Base-by-base conservation (phyloP, 495 filamentous ascomycete genomes). In the Aspergillus bridgeri region DNA sequence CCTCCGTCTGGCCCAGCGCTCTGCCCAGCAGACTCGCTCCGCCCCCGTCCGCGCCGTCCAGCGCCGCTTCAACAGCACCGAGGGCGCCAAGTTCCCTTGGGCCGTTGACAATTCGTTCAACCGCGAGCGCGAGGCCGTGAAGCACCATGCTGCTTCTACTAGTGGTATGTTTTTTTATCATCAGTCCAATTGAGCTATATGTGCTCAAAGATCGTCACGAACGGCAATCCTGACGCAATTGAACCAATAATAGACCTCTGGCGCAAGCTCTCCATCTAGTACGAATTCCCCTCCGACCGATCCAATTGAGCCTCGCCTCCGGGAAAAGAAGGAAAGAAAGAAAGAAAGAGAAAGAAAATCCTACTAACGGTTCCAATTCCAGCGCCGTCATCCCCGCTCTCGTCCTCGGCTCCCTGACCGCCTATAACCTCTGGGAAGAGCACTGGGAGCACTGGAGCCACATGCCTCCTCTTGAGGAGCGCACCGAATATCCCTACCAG, bases 361-460 rank as follows among this genome's bases (percentile, higher is more conserved):
- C n/a, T n/a, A n/a, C n/a, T n/a, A n/a, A n/a, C n/a, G n/a, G n/a
- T n/a, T n/a, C n/a, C n/a, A n/a, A n/a, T 2, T 49, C 58, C 64
- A 95, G 91, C 68, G 82, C 75, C 65, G 78, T 87, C 43, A 75
- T 87, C 62, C 90, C 91, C 50, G 74, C 70, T 72, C 78, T 97
- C 57, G 77, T 89, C 60, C 73, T 90, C 61, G 84, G 87, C 46
- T 71, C 78, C 56, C 64, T 84, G 66, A 97, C 96, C 74, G 90
- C 93, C 66, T 94, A 90, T 70, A 85, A 82, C 71, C 85, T 94
- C 57, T 97, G 91, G 91, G 83, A 81, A 58, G 90, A 95, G 84
- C 92, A 97, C 76, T 96, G 91, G 92, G 89, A 94, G 78, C 92
- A 97, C 79, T 91, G 87, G 89, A 73, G 73, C 6, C 92, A 97